Base-by-base conservation (phyloP, 2,329 filamentous ascomycete species). In the Arthrobotrys conoides region DNA sequence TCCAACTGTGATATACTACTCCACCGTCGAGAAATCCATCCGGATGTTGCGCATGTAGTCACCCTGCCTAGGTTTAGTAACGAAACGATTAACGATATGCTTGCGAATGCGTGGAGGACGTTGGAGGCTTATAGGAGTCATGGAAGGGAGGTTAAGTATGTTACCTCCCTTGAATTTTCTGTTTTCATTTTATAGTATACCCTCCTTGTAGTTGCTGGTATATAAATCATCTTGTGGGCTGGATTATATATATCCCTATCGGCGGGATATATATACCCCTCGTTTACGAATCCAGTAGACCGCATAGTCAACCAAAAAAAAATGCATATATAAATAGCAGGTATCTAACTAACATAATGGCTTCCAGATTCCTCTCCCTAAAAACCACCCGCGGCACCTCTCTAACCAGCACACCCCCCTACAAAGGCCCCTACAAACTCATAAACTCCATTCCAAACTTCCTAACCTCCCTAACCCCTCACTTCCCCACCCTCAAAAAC, bases 1-100 rank as follows among this genome's bases (percentile, higher is more conserved):
- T 44, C 57, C 16, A 61, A 61, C 20, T 61, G 57, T 33, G 57
- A 61, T 44, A 61, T 61, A 5, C 57, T 24, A 8, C 20, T 61
- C 12, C 57, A 61, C 36, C 18, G 18, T 16, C 33, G 57, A 9
- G 16, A 9, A 10, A 5, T 20, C 12, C n/a, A 59, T n/a, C 2
- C 8, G 4, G 12, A 22, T 0, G 1, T 6, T 0, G 36, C 20
- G 1, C 33, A 61, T 27, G 57, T 36, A 1, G 10, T 44, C 2
- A 44, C 57, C 0, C 4, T 61, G n/a, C 36, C 57, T 2, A 10
- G 57, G 12, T 61, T 61, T 27, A 44, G 33, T n/a, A 27, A 18
- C 14, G 57, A 61, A 16, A 55, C 9, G 3, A n/a, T 27, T 5
- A 9, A 24, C 4, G 57, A 20, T 5, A 61, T n/a, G 18, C 22